Evolutionary conservation across 2,329 filamentous ascomycete genomes (phyloP).

Genomic region (Alternaria conjuncta): DNA sequence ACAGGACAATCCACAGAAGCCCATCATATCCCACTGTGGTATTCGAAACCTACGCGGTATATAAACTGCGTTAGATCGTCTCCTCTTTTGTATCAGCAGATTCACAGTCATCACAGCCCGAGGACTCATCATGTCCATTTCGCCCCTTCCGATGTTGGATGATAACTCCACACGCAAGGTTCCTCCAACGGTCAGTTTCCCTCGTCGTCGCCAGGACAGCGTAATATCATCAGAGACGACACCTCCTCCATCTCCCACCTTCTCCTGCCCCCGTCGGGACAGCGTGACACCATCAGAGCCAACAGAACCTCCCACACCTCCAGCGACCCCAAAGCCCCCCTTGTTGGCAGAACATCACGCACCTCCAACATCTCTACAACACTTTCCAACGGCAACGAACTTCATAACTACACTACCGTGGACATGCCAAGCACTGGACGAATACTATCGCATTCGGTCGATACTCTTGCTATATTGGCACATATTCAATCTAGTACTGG

Average conservation of each 20-base stretch:
- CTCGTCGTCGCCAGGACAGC: background rate
- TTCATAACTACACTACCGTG: background rate
- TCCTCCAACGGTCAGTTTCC: background rate
- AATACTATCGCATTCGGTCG: background rate
- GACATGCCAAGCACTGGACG: background rate
- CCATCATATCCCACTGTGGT: background rate
- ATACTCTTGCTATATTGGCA: constrained; percentile 7
- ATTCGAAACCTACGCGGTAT: background rate
- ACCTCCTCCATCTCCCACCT: background rate
- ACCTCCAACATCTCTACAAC: background rate
- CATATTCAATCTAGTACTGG: constrained; percentile 4
- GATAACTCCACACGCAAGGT: background rate
- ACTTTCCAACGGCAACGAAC: background rate
- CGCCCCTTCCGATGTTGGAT: background rate
- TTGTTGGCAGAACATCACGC: background rate
- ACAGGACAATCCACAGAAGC: background rate
- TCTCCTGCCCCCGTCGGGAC: background rate
- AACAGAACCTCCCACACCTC: background rate
- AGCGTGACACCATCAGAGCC: background rate
- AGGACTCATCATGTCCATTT: background rate
- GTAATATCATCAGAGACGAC: background rate
- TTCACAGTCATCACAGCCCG: background rate
- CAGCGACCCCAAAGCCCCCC: background rate
- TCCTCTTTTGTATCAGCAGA: background rate
- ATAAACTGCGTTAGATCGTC: background rate